Conservation (phyloP, 2,329 filamentous ascomycete species). For the Bipolaris gigantea region DNA sequence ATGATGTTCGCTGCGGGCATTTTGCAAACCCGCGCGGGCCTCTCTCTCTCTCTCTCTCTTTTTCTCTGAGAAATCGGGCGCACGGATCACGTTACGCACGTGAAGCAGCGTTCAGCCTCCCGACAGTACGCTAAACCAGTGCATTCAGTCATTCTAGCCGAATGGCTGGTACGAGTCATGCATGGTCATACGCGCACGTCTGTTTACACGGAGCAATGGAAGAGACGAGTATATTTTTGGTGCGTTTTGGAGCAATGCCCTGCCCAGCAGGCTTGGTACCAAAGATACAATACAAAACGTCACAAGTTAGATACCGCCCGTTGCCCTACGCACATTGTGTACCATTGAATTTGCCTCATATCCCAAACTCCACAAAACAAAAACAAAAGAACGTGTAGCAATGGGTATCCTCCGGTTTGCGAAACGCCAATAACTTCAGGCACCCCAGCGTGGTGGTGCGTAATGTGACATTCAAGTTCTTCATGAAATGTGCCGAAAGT, state of each 20-base stretch:
- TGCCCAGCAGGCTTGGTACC: slow-evolving; percentile 14
- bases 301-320: slow-evolving; percentile 16
- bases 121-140: background rate
- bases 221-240: background rate
- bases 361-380: background rate
- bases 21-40: slow-evolving; percentile 14
- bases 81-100: slow-evolving; percentile 11
- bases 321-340: slow-evolving; percentile 4
- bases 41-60: background rate
- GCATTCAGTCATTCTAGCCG: background rate
- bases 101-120: slow-evolving; percentile 3
- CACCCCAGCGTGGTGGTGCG: slow-evolving; percentile 11
- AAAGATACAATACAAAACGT: slow-evolving; percentile 9
- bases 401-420: slow-evolving; percentile 23
- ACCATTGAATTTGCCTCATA: background rate
- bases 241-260: slow-evolving; percentile 4
- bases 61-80: background rate
- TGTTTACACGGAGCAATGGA: background rate
- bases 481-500: background rate
- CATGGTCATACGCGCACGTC: background rate
- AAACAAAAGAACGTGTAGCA: slow-evolving; percentile 9
- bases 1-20: slow-evolving; percentile 22
- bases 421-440: slow-evolving; percentile 16
- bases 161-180: background rate
- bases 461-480: slow-evolving; percentile 10